Conservation (phyloP, 805 yeast genomes). For the Candida dajiaensis region DNA sequence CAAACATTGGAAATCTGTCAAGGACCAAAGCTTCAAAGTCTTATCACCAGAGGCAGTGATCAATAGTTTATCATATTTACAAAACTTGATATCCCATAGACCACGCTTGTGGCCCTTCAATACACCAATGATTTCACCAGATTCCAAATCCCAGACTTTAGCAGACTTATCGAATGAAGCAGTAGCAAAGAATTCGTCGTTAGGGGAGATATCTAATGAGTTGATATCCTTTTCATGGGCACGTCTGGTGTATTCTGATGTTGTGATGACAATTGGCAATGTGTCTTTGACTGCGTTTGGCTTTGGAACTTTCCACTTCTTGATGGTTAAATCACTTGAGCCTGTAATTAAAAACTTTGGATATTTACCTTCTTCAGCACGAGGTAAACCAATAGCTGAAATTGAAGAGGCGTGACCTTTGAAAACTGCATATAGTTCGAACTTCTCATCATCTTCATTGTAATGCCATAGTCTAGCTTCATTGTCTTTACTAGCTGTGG, state of each 20-base stretch:
- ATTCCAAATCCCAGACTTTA: constrained; percentile 78
- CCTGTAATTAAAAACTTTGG: constrained; percentile 82
- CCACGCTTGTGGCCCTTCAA: constrained; percentile 92
- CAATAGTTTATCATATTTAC: constrained; percentile 68
- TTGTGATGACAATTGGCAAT: constrained; percentile 35
- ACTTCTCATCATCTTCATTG: constrained; percentile 36
- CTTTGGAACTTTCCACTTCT: constrained; percentile 76
- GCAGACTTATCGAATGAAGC: constrained; percentile 93
- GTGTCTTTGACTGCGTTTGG: constrained; percentile 49
- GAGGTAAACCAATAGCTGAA: constrained; percentile 72
- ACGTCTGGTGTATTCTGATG: constrained; percentile 82
- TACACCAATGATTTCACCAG: constrained; percentile 85
- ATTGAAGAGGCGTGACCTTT: constrained; percentile 86
- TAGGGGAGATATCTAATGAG: constrained; percentile 83
- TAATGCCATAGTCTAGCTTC: constrained; percentile 80
- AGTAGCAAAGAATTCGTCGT: constrained; percentile 82
- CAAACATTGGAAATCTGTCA: constrained; percentile 66
- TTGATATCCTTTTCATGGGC: constrained; percentile 98
- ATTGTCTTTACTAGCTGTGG: constrained; percentile 86
- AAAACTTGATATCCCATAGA: constrained; percentile 85
- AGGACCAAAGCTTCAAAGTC: constrained; percentile 83
- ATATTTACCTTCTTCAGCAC: constrained; percentile 18
- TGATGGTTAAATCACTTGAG: constrained; percentile 80
- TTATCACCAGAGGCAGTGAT: constrained; percentile 92
- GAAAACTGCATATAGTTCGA: constrained; percentile 51